Evolutionary conservation across 2,329 filamentous ascomycete species (phyloP), one percentile per base, ranked within the genome.

Genomic region (Calonectria pseudoreteaudii): DNA sequence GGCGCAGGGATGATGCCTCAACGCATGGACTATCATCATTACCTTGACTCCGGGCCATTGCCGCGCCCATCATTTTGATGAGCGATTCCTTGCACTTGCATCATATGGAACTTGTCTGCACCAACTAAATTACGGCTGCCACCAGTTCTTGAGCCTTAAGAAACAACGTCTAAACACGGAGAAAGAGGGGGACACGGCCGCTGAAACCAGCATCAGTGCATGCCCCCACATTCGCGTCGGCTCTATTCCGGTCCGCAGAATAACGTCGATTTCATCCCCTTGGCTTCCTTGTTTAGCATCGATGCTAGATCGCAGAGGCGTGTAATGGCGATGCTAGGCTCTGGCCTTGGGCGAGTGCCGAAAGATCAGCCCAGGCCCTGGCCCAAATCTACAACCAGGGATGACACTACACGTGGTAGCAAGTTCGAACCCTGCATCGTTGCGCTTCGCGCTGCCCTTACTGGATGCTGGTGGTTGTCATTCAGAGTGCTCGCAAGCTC

Each of bases 321-420:
- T 53, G 71, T 65, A 50, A 50, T 58, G 50, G n/a, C 34, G 7
- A 47, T 52, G 68, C 31, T 44, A 70, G 34, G 41, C 49, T 20
- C 52, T 68, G 47, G 58, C 52, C 70, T 69, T 23, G 66, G 49
- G 60, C 60, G 66, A 73, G 60, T 70, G 66, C 71, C 71, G 71
- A 73, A 53, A 60, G 66, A 73, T 70, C 71, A 73, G 66, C 66
- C 49, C 50, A 66, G 62, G 50, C 66, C 71, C 71, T 69, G 66
- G 31, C 28, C 14, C 53, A 58, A 38, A 68, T 30, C 50, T 58
- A 64, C 56, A 44, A 62, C 47, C 65, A 72, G 65, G 68, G 65
- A 68, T 68, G 70, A 68, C 56, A 68, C 53, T 68, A 68, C 70
- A 73, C 71, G 71, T 70, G 71, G 70, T 50, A 73, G 52, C 50